phyloP scores from a whole-genome alignment of 2,329 filamentous ascomycete species.

The Fusarium sp. region DNA sequence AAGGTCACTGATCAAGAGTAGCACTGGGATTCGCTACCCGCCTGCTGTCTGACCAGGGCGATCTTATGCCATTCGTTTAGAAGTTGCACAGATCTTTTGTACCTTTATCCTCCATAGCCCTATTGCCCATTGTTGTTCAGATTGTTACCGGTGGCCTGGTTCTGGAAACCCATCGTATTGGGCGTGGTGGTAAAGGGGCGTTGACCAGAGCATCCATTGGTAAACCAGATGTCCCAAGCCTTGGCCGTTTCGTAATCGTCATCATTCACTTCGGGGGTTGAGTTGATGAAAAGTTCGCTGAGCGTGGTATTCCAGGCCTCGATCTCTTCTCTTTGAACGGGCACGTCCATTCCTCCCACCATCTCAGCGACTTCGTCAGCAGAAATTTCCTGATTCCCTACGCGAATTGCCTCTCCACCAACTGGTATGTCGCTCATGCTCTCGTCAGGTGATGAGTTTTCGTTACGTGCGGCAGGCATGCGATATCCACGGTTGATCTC shows the following conservation, averaged over 20 bases:
- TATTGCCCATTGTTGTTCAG: not conserved
- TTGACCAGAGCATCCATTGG: not conserved
- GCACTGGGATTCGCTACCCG: not conserved
- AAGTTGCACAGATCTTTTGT: not conserved
- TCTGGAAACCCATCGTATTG: not conserved
- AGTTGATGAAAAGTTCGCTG: constrained; percentile 2
- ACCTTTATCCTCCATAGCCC: not conserved
- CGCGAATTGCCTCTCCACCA: not conserved
- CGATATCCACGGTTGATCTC: constrained; percentile 32
- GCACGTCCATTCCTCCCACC: not conserved
- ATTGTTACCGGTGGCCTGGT: not conserved
- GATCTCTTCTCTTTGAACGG: not conserved
- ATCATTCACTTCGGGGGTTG: not conserved
- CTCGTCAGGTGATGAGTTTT: not conserved
- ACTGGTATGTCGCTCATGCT: not conserved
- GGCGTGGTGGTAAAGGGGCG: not conserved
- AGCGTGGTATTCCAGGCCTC: constrained; percentile 10
- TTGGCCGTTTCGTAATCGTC: not conserved
- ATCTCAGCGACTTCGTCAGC: not conserved
- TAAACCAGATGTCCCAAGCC: constrained; percentile 2
- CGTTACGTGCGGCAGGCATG: constrained; percentile 10
- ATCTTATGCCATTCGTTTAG: not conserved
- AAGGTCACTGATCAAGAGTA: not conserved
- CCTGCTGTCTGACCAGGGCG: not conserved
- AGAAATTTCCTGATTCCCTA: not conserved